These are phyloP conservation scores for Ceratopteris richardii DNA, from an alignment of 75 land plant species.

Conservation along the genomic window DNA sequence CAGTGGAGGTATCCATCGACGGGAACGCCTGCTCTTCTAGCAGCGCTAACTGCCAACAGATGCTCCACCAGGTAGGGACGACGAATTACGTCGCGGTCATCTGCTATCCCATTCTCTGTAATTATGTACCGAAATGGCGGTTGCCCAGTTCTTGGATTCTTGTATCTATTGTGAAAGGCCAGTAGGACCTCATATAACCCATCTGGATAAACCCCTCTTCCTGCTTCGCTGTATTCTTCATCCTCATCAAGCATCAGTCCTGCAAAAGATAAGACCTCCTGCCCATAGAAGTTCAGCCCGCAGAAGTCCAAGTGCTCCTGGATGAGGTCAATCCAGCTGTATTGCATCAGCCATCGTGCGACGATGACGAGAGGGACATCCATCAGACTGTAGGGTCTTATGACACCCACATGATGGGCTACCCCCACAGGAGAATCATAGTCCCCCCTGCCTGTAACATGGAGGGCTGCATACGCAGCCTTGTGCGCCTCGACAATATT, in stretches of 20 bases:
- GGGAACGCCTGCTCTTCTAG: constrained; percentile 22
- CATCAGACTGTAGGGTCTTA: constrained; percentile 26
- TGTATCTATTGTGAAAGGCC: constrained; percentile 23
- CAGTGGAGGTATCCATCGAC: constrained; percentile 33
- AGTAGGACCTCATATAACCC: constrained; percentile 25
- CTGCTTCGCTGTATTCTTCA: constrained; percentile 37
- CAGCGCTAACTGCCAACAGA: constrained; percentile 23
- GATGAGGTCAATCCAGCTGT: constrained; percentile 25
- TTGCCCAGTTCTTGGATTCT: constrained; percentile 8
- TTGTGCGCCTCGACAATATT: constrained; percentile 22
- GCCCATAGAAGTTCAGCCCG: constrained; percentile 34
- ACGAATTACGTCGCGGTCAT: constrained; percentile 30
- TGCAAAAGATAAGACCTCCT: constrained; percentile 29
- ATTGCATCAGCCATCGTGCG: constrained; percentile 13
- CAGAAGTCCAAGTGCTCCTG: constrained; percentile 22
- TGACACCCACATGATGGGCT: constrained; percentile 34
- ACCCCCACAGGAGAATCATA: constrained; percentile 20
- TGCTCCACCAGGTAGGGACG: constrained; percentile 31
- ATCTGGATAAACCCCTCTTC: constrained; percentile 32
- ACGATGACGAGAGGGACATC: constrained; percentile 18
- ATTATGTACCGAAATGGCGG: constrained; percentile 13
- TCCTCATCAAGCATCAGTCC: constrained; percentile 28
- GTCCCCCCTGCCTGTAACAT: constrained; percentile 2
- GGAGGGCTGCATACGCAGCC: constrained; percentile 20
- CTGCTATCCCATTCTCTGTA: constrained; percentile 32